These are phyloP conservation scores for Torulaspora maleeae DNA, from an alignment of 805 yeast species.

Conservation along the genomic window DNA sequence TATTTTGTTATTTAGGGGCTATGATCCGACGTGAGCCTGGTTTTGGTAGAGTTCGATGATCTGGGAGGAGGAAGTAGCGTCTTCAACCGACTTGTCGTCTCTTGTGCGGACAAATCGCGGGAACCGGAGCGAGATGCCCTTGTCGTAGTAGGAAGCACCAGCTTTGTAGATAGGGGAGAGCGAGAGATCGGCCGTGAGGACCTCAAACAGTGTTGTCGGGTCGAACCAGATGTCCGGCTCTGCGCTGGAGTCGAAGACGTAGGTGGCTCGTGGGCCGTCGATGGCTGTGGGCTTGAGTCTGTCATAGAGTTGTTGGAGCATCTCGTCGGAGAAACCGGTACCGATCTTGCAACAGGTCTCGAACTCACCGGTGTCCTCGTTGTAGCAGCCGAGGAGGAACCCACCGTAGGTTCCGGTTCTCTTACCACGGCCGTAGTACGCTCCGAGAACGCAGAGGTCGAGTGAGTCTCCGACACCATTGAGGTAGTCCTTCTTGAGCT, in stretches of 20 bases:
- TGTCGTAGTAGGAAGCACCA: slow-evolving; percentile 64
- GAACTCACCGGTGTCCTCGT: slow-evolving; percentile 84
- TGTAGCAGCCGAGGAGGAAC: slow-evolving; percentile 83
- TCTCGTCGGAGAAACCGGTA: slow-evolving; percentile 91
- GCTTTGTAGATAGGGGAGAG: slow-evolving; percentile 87
- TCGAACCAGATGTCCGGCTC: slow-evolving; percentile 94
- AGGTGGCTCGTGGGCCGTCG: slow-evolving; percentile 58
- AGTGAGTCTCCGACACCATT: slow-evolving; percentile 95
- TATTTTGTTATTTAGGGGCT: not conserved
- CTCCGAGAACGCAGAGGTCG: slow-evolving; percentile 91
- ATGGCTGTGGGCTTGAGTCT: slow-evolving; percentile 65
- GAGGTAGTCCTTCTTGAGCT: slow-evolving; percentile 88
- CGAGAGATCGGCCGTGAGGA: slow-evolving; percentile 84
- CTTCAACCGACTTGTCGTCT: slow-evolving; percentile 81
- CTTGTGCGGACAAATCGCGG: slow-evolving; percentile 81
- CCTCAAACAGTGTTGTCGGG: slow-evolving; percentile 80
- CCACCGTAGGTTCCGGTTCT: slow-evolving; percentile 96
- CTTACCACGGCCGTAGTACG: slow-evolving; percentile 89
- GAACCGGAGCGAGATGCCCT: slow-evolving; percentile 82
- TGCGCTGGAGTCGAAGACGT: slow-evolving; percentile 65
- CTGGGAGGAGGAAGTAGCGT: slow-evolving; percentile 81
- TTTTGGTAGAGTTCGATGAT: slow-evolving; percentile 76
- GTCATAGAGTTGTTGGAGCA: slow-evolving; percentile 55
- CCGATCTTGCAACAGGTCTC: slow-evolving; percentile 97
- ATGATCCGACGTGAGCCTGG: slow-evolving; percentile 44